These are phyloP conservation scores for Colletotrichum sp. DNA, from an alignment of 2,329 filamentous ascomycete genomes.

Conservation along the genomic window DNA sequence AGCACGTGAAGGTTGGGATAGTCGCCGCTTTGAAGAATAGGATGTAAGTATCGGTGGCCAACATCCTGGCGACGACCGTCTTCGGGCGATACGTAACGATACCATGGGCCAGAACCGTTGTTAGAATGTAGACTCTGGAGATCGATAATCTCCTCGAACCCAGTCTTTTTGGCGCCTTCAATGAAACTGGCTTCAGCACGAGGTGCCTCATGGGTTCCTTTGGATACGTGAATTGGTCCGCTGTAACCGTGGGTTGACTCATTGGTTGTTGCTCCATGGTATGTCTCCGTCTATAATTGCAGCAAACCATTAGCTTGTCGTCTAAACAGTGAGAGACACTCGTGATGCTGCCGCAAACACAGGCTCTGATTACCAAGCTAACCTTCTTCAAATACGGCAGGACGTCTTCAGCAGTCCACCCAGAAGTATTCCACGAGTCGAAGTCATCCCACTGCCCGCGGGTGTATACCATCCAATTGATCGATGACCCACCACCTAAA, in stretches of 20 bases:
- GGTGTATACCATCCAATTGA: slow-evolving; percentile 37
- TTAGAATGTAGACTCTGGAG: slow-evolving; percentile 47
- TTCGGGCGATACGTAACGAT: slow-evolving; percentile 25
- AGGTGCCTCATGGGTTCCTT: slow-evolving; percentile 45
- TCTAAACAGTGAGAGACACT: neutral
- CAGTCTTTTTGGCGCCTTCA: slow-evolving; percentile 31
- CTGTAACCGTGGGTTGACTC: slow-evolving; percentile 46
- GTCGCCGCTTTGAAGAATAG: slow-evolving; percentile 27
- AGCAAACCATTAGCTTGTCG: neutral
- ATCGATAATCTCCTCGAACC: slow-evolving; percentile 27
- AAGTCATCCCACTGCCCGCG: slow-evolving; percentile 35
- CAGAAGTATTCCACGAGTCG: slow-evolving; percentile 36
- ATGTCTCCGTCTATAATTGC: neutral
- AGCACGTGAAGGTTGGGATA: slow-evolving; percentile 34
- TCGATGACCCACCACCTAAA: slow-evolving; percentile 36
- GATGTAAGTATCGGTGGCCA: slow-evolving; percentile 31
- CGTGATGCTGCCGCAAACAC: neutral
- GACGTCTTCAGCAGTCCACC: slow-evolving; percentile 37
- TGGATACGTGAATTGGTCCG: slow-evolving; percentile 54
- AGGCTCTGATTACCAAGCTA: neutral
- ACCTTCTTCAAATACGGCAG: slow-evolving; percentile 24
- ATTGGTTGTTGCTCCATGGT: slow-evolving; percentile 32
- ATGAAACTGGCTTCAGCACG: slow-evolving; percentile 48
- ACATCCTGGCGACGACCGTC: slow-evolving; percentile 49
- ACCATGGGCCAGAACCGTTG: slow-evolving; percentile 25